A percentile compares a stretch with the other conserved stretches of the same genome.
These are phyloP conservation scores for Scleromitrula shiraiana DNA, from an alignment of 2,329 filamentous ascomycete genomes.

Conservation along the genomic window DNA sequence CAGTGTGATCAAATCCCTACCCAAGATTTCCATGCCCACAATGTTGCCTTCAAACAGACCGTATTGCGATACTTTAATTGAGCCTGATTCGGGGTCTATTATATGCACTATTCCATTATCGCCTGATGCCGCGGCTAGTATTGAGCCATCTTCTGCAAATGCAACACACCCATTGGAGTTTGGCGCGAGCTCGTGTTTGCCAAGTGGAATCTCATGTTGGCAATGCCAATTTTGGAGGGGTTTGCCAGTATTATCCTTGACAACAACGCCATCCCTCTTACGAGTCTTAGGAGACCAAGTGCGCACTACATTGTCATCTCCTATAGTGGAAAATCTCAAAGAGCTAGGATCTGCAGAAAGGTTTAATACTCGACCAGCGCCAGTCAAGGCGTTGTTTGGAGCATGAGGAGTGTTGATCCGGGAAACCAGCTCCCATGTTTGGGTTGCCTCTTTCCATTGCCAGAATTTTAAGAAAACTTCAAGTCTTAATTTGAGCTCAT, in stretches of 20 bases:
- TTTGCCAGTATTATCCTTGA: conserved; percentile 50
- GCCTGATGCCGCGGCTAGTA: conserved; percentile 62
- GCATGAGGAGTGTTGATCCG: conserved; percentile 78
- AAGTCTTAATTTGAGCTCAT: conserved; percentile 43
- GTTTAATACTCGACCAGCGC: conserved; percentile 56
- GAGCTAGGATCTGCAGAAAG: conserved; percentile 62
- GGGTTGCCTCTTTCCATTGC: conserved; percentile 51
- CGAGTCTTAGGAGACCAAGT: conserved; percentile 73
- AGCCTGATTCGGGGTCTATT: conserved; percentile 64
- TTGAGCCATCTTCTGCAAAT: conserved; percentile 79
- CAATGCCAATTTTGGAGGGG: conserved; percentile 69
- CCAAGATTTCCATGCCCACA: conserved; percentile 62
- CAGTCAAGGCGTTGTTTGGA: conserved; percentile 41
- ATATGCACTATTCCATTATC: conserved; percentile 60
- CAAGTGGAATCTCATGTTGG: conserved; percentile 46
- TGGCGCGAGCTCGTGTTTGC: conserved; percentile 32
- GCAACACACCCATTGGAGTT: conserved; percentile 51
- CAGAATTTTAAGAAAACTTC: conserved; percentile 91
- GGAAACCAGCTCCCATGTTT: conserved; percentile 67
- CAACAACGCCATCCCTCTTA: conserved; percentile 57
- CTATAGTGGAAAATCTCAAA: conserved; percentile 74
- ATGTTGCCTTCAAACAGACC: conserved; percentile 59
- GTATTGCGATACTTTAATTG: conserved; percentile 57
- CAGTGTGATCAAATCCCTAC: conserved; percentile 66
- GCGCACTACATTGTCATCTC: conserved; percentile 68